phyloP scores from a whole-genome alignment of 305 asterid species.

The Coffea humblotiana region DNA sequence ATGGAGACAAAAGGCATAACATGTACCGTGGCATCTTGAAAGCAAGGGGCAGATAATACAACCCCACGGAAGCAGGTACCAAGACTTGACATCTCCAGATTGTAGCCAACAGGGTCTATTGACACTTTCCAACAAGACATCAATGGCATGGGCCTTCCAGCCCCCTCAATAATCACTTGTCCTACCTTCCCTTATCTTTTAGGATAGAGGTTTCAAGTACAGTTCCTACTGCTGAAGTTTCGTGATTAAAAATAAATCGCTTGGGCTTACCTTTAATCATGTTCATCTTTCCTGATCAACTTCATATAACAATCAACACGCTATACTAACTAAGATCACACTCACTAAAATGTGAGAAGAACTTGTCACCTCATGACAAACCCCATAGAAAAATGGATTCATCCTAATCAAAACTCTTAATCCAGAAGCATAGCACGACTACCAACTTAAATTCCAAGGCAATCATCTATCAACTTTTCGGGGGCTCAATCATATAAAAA shows the following conservation, averaged over 20 bases:
- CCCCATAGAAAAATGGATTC: not conserved
- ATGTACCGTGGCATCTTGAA: not conserved
- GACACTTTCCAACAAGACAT: constrained; percentile 41
- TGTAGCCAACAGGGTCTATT: constrained; percentile 31
- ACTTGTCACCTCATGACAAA: not conserved
- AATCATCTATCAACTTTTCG: not conserved
- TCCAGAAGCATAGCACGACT: not conserved
- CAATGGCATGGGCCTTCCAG: constrained; percentile 40
- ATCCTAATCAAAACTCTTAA: not conserved
- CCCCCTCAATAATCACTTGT: constrained; percentile 39
- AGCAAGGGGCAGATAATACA: constrained; percentile 19
- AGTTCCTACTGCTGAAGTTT: not conserved
- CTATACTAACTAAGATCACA: not conserved
- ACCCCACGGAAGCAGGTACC: constrained; percentile 32
- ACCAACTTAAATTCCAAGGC: not conserved
- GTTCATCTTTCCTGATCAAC: constrained; percentile 5
- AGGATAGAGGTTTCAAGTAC: constrained; percentile 21
- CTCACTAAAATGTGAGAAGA: not conserved
- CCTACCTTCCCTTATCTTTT: constrained; percentile 53
- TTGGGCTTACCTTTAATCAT: not conserved
- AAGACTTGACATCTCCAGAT: constrained; percentile 42
- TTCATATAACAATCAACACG: not conserved
- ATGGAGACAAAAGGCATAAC: constrained; percentile 7
- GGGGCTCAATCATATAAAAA: not conserved
- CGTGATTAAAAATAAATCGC: not conserved